Percentiles rank a stretch among this genome's conserved stretches.
These are phyloP conservation scores for Ormosia emarginata DNA, from an alignment of 306 rosid species.

Conservation along the genomic window DNA sequence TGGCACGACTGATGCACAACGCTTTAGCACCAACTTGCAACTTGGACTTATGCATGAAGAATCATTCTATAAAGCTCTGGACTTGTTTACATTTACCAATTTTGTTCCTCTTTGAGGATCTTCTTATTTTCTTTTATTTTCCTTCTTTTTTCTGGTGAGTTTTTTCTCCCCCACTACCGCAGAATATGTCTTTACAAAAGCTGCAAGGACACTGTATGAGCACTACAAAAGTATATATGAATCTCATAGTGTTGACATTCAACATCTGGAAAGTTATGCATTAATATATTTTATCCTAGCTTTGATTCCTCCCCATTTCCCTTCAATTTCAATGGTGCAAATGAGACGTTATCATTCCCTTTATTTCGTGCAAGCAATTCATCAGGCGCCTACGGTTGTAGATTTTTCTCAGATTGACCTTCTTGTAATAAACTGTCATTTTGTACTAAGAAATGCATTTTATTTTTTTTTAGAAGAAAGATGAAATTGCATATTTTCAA, in stretches of 20 bases:
- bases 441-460: no score
- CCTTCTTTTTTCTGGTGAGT: neutral
- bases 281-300: neutral
- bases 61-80: neutral
- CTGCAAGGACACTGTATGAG: neutral
- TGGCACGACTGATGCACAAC: no score
- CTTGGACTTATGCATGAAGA: no score
- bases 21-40: no score
- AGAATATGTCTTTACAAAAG: neutral
- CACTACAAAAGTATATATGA: neutral
- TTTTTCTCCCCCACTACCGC: neutral
- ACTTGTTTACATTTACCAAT: neutral
- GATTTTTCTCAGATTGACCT: neutral
- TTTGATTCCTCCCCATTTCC: neutral
- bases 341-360: neutral
- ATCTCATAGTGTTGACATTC: constrained; percentile 13
- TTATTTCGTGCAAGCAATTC: neutral
- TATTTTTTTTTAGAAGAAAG: no score
- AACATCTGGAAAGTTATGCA: neutral
- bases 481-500: no score
- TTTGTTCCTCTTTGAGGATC: neutral
- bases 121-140: neutral
- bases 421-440: neutral
- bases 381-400: neutral
- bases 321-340: neutral